Conservation (phyloP, 2,329 filamentous ascomycete genomes). For the Tolypocladium inflatum region DNA sequence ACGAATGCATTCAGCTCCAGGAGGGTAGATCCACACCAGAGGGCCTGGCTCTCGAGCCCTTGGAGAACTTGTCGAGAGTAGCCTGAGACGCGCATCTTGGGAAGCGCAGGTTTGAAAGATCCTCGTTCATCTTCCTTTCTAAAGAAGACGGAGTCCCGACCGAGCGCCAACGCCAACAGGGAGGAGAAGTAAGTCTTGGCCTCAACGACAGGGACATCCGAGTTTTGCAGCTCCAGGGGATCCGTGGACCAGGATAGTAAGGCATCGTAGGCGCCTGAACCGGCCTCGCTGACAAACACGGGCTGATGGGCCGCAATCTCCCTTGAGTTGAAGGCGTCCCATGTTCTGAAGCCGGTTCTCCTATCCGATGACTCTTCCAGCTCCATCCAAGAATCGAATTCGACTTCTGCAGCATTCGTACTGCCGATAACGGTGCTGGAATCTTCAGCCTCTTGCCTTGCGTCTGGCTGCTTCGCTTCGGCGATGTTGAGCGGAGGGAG, state of each 20-base stretch:
- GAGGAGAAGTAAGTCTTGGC: conserved; percentile 42
- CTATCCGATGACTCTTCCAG: conserved; percentile 20
- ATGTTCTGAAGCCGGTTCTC: conserved; percentile 46
- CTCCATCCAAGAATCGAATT: conserved; percentile 35
- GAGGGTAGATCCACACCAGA: conserved; percentile 37
- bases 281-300: conserved; percentile 59
- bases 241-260: conserved; percentile 35
- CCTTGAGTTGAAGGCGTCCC: conserved; percentile 55
- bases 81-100: conserved; percentile 43
- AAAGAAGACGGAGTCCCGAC: conserved; percentile 65
- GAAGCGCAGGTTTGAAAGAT: conserved; percentile 40
- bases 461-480: conserved; percentile 1
- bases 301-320: conserved; percentile 27
- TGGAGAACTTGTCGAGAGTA: conserved; percentile 41
- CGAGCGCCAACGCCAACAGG: conserved; percentile 57
- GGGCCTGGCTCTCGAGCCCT: conserved; percentile 35
- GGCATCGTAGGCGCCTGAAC: conserved; percentile 56
- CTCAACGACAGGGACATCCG: conserved; percentile 33
- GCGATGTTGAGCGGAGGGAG: conserved; percentile 2
- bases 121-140: conserved; percentile 42
- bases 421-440: neutral
- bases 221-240: conserved; percentile 26
- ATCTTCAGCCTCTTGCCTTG: neutral
- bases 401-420: conserved; percentile 3
- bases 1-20: conserved; percentile 37